A percentile compares a stretch with the other conserved stretches of the same genome.
Evolutionary conservation across 345 rosid genomes (phyloP).

Genomic region (Populus nigra): DNA sequence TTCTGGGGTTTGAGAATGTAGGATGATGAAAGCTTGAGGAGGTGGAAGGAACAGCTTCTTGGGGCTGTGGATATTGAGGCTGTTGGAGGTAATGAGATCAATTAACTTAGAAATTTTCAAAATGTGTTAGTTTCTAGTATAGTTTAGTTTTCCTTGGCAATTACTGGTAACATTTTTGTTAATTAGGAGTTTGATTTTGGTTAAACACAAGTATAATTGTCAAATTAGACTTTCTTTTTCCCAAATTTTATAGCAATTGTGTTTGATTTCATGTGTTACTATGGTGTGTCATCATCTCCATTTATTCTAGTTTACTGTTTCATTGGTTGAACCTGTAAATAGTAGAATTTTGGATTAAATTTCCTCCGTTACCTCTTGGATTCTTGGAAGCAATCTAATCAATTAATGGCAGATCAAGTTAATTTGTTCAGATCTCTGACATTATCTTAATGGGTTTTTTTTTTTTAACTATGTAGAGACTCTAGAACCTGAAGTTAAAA

Average conservation of each 20-base stretch:
- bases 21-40: conserved; percentile 96
- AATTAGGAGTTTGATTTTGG: too few species aligned
- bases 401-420: background rate
- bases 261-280: background rate
- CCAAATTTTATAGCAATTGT: background rate
- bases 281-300: background rate
- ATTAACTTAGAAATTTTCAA: background rate
- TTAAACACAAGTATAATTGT: background rate
- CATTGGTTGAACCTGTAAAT: background rate
- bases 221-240: background rate
- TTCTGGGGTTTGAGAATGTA: conserved; percentile 15
- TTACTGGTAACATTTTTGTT: background rate
- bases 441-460: background rate
- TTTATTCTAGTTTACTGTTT: background rate
- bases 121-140: background rate
- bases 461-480: conserved; percentile 14
- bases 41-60: conserved; percentile 92
- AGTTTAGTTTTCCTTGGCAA: background rate
- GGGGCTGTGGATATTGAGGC: conserved; percentile 64
- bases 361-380: background rate
- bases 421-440: background rate
- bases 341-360: background rate
- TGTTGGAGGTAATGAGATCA: conserved; percentile 59
- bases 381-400: background rate
- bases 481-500: conserved; percentile 31